Base-by-base conservation (phyloP, 2,329 filamentous ascomycete genomes). In the Zarea fungicola region DNA sequence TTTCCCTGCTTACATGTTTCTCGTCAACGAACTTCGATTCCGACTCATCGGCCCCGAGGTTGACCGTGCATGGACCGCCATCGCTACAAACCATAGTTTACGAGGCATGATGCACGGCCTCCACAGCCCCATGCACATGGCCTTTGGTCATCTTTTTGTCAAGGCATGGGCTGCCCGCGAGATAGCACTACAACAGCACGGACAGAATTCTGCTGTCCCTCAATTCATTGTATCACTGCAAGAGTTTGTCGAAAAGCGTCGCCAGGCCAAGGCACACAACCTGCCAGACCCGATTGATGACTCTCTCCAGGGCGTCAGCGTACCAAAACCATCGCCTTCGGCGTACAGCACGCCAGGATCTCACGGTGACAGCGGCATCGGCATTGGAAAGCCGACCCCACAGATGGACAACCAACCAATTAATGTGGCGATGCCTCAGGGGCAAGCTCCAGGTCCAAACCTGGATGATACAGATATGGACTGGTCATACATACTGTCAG, bases 121-220 rank as follows among this genome's bases (percentile, higher is more conserved):
- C 41, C 71, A 74, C 42, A 81, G 70, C 36, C 80, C 79, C 6
- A 71, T 83, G 65, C 78, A 82, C 56, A 65, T 76, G 25, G 75
- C 76, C 1, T 81, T 85, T 52, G 75, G 76, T 1, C 68, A 69
- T 18, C 70, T 78, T 16, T 77, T 85, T 34, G 64, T 85, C 50
- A 83, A 81, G 56, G 80, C 81, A 0, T 85, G 82, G 82, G 74
- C 77, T 36, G 77, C 76, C 3, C 74, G 76, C 48, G 75, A 76
- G 55, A 66, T 71, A 2, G 73, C 74, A 11, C 70, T 75, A 54
- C 54, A 65, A 5, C 67, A 69, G 43, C 62, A 67, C 6, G 78
- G 77, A 1, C 70, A 68, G 25, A 61, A 67, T 2, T 52, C 73
- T 3, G 56, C 64, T 14, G 65, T 67, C 11, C 78, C 77, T 3